A percentile compares a stretch with the other conserved stretches of the same genome.
Conservation (phyloP, 2,329 filamentous ascomycete genomes). For the Diaporthe vexans region DNA sequence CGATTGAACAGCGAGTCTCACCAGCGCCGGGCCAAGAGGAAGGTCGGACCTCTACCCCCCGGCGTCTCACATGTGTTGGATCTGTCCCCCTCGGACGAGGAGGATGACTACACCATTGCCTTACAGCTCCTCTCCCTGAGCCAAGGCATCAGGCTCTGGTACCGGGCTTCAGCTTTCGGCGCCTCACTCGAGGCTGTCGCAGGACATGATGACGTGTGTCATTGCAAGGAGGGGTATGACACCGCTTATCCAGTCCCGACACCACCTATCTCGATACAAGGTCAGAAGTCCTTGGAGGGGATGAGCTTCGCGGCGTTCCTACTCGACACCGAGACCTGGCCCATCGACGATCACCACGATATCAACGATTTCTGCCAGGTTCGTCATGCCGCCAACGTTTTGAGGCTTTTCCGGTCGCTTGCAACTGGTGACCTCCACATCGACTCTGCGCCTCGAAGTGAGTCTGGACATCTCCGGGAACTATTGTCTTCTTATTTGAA, state of each 20-base stretch:
- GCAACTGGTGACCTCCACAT: slow-evolving; percentile 67
- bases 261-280: slow-evolving; percentile 18
- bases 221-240: slow-evolving; percentile 19
- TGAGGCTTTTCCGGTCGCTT: slow-evolving; percentile 72
- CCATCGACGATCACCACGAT: slow-evolving; percentile 50
- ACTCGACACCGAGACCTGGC: slow-evolving; percentile 32
- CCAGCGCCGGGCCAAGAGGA: slow-evolving; percentile 33
- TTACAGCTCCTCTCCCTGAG: slow-evolving; percentile 33
- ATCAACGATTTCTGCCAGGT: slow-evolving; percentile 74
- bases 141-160: slow-evolving; percentile 39
- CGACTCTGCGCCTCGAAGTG: slow-evolving; percentile 72
- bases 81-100: slow-evolving; percentile 37
- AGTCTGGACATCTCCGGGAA: not conserved
- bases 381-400: slow-evolving; percentile 74
- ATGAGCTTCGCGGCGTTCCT: not conserved
- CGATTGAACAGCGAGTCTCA: slow-evolving; percentile 29
- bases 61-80: slow-evolving; percentile 38
- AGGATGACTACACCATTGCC: slow-evolving; percentile 35
- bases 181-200: slow-evolving; percentile 22
- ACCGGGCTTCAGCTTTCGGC: slow-evolving; percentile 25
- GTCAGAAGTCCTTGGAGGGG: not conserved
- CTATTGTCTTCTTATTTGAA: no score
- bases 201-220: slow-evolving; percentile 40
- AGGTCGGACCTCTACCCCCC: slow-evolving; percentile 4
- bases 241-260: slow-evolving; percentile 6